These are phyloP conservation scores for Takakia lepidozioides DNA, from an alignment of 225 moss, liverwort and hornwort genomes.

Conservation along the genomic window DNA sequence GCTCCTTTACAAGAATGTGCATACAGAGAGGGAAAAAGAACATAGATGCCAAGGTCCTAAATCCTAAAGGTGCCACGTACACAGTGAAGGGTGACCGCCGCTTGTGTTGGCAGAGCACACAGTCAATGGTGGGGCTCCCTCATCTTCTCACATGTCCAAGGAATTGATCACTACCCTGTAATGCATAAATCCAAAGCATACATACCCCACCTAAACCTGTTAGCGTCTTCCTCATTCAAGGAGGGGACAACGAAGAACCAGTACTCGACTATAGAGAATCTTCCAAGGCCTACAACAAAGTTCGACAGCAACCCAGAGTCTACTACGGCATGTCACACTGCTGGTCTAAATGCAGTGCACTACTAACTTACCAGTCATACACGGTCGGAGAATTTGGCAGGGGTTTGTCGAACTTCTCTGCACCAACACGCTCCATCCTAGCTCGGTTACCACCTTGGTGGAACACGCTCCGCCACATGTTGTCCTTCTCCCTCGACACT, in stretches of 20 bases:
- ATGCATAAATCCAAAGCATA: slow-evolving; percentile 46
- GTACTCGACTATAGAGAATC: no score
- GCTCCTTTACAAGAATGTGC: no score
- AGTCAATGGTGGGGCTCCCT: no score
- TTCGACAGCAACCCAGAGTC: no score
- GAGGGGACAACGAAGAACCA: no score
- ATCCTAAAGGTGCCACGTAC: no score
- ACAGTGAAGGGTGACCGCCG: no score
- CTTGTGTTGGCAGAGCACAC: no score
- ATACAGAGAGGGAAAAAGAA: no score
- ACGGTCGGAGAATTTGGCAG: slow-evolving; percentile 68
- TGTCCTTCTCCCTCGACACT: slow-evolving; percentile 65
- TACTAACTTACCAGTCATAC: slow-evolving; percentile 83
- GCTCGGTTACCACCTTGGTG: slow-evolving; percentile 79
- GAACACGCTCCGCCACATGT: slow-evolving; percentile 93
- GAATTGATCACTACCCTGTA: slow-evolving; percentile 99
- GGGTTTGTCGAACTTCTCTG: slow-evolving; percentile 84
- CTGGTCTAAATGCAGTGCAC: background rate
- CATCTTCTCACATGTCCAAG: slow-evolving; percentile 81
- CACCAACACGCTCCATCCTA: slow-evolving; percentile 57
- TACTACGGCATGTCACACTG: no score
- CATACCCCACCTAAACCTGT: slow-evolving; percentile 31
- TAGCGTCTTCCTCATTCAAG: slow-evolving; percentile 12
- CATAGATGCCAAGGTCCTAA: no score
- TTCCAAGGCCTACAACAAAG: no score